Conservation (phyloP, 2,329 filamentous ascomycete genomes). For the Colletotrichum cuscutae region DNA sequence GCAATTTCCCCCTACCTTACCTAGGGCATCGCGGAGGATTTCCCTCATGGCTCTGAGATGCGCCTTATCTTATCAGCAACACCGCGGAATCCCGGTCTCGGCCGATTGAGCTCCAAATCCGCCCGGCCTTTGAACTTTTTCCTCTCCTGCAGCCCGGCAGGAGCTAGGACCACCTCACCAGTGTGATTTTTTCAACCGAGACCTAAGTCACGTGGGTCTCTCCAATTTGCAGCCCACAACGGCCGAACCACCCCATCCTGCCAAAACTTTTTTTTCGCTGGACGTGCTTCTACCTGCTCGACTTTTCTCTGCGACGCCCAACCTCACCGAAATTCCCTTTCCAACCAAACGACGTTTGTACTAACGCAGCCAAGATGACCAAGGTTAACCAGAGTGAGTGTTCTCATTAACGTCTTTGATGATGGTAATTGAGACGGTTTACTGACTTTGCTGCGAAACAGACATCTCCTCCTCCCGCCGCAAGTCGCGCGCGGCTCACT, state of each 20-base stretch:
- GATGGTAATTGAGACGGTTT: slow-evolving; percentile 8
- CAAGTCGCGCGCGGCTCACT: slow-evolving; percentile 99
- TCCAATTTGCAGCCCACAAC: neutral
- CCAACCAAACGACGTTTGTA: slow-evolving; percentile 31
- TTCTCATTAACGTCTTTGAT: no score
- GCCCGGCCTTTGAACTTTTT: neutral
- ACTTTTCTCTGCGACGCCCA: slow-evolving; percentile 5
- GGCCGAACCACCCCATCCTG: neutral
- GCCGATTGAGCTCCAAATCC: neutral
- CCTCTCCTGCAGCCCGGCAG: neutral
- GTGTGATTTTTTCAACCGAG: neutral
- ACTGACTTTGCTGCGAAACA: slow-evolving; percentile 44
- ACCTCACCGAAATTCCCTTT: neutral
- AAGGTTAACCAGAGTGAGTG: slow-evolving; percentile 73
- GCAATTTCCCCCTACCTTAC: neutral
- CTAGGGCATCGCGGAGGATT: no score
- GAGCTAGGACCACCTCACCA: neutral
- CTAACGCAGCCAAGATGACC: slow-evolving; percentile 67
- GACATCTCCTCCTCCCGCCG: slow-evolving; percentile 85
- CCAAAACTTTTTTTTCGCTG: slow-evolving; percentile 9
- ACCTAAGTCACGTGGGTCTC: slow-evolving; percentile 15
- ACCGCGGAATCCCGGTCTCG: neutral
- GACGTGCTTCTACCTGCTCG: neutral
- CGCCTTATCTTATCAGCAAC: slow-evolving; percentile 2
- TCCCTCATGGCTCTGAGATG: neutral